Evolutionary conservation across 768 basidiomycete genomes (phyloP), one percentile per base, ranked within the genome.

Genomic region (Boletus rex-veris): DNA sequence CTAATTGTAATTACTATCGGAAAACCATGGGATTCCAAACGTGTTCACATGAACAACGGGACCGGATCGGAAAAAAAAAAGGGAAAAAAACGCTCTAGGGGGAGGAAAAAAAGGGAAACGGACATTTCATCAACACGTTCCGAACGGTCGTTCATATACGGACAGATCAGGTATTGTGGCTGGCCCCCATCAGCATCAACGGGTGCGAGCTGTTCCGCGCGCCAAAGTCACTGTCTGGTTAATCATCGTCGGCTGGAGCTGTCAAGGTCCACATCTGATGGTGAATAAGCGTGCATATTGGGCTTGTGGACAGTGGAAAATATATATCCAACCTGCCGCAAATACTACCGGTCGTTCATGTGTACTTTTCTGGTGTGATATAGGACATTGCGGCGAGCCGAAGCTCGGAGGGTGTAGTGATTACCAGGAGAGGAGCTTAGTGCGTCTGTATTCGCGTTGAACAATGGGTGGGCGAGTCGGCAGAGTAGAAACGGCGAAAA

Each of bases 271-370:
- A 51, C 28, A 30, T 44, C 33, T 44, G 40, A 50, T 55, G 43
- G 33, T 46, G 46, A 35, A 48, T 16, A 39, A 42, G 43, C 49
- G 26, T 48, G 49, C 12, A 24, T 38, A 33, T 15, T 12, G 33
- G 44, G 38, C 31, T 28, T 8, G 28, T 28, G 33, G 14, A 31
- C 35, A 40, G 15, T 50, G 38, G 40, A 60, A 47, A 40, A 16
- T 28, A 49, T 48, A 33, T 39, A 18, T 41, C 40, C 40, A 45
- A 46, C 33, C 38, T 39, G 53, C 52, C 55, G 52, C 50, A 10
- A 62, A 64, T 58, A 45, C 57, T 14, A 54, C 64, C 64, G 61
- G 52, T 40, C 30, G 44, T 45, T 31, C 51, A 50, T 54, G 33
- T 49, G 52, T 45, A 28, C 11, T 36, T 50, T 48, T 43, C 12